phyloP scores from a whole-genome alignment of 345 rosid genomes.

The Lenwebbia sp. region DNA sequence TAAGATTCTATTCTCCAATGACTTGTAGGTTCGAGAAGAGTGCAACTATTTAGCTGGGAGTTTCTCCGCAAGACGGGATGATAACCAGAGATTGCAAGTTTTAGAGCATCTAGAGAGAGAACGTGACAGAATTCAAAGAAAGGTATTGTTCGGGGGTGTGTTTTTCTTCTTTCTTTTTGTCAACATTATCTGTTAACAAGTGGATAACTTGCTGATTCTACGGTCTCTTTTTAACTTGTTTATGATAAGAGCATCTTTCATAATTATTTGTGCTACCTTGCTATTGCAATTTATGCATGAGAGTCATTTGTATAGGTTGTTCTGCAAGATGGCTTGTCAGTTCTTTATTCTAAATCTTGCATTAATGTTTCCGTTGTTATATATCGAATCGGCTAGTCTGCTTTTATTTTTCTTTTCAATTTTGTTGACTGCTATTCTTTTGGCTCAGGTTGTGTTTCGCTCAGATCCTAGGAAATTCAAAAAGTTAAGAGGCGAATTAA shows the following conservation, averaged over 20 bases:
- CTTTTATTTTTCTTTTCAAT: background rate
- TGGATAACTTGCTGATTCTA: background rate
- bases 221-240: background rate
- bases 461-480: slow-evolving; percentile 52
- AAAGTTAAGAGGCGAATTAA: slow-evolving; percentile 49
- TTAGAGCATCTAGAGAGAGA: slow-evolving; percentile 43
- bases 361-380: background rate
- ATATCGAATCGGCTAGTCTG: background rate
- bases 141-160: slow-evolving; percentile 27
- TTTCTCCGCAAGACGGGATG: slow-evolving; percentile 29
- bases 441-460: slow-evolving; percentile 68
- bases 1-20: background rate
- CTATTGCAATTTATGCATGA: background rate
- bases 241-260: background rate
- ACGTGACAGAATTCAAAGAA: slow-evolving; percentile 36
- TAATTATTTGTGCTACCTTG: background rate
- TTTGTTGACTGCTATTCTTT: background rate
- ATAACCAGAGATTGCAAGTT: slow-evolving; percentile 24
- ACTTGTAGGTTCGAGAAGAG: slow-evolving; percentile 62
- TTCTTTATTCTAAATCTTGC: background rate
- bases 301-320: background rate
- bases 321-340: background rate
- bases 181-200: background rate
- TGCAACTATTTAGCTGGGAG: slow-evolving; percentile 66
- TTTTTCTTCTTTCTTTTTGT: background rate